phyloP scores from a whole-genome alignment of 192 early-diverging fungal genomes.

The Chytriomyces sp. region DNA sequence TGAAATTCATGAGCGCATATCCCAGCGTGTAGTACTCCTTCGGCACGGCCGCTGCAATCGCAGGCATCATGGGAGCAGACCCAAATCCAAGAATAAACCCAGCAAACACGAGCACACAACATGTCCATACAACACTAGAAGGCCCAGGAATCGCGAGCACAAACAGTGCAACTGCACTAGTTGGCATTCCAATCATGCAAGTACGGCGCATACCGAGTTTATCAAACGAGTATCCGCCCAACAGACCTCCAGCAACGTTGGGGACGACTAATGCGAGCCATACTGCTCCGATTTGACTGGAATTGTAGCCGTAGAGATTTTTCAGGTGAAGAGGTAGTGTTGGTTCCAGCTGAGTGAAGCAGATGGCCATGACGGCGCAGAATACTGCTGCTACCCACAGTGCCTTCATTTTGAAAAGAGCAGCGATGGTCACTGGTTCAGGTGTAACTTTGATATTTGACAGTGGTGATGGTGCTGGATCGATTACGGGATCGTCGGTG shows the following conservation, averaged over 20 bases:
- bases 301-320: slow-evolving; percentile 21
- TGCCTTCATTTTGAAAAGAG: neutral
- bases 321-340: slow-evolving; percentile 34
- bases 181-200: neutral
- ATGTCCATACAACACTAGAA: neutral
- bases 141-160: slow-evolving; percentile 10
- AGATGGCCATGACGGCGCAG: neutral
- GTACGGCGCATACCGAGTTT: slow-evolving; percentile 2
- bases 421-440: too few species aligned
- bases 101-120: slow-evolving; percentile 7
- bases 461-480: too few species aligned
- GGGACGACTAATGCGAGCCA: slow-evolving; percentile 36
- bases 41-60: slow-evolving; percentile 28
- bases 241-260: slow-evolving; percentile 13
- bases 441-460: too few species aligned
- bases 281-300: slow-evolving; percentile 20
- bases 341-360: slow-evolving; percentile 32
- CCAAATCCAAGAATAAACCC: slow-evolving; percentile 4
- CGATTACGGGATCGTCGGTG: too few species aligned
- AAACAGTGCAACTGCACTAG: neutral
- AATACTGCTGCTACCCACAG: neutral
- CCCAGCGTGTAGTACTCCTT: slow-evolving; percentile 30
- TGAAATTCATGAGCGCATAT: slow-evolving; percentile 37
- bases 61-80: slow-evolving; percentile 32
- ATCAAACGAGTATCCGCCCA: slow-evolving; percentile 33